phyloP scores from a whole-genome alignment of 2,329 filamentous ascomycete species.

The Aspergillus floridensis region DNA sequence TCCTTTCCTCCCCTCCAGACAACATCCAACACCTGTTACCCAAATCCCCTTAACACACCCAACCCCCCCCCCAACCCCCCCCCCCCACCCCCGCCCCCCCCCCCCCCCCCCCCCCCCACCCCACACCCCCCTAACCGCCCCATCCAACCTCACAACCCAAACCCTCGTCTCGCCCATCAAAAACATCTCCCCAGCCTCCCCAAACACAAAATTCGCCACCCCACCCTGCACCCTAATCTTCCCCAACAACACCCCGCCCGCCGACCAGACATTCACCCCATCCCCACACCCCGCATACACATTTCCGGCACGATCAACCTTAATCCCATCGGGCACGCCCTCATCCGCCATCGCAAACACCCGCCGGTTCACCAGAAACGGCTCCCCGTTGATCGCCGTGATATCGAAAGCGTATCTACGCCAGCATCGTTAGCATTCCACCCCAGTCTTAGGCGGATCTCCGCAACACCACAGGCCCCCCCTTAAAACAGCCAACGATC shows the following conservation, averaged over 20 bases:
- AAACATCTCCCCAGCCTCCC: constrained; percentile 33
- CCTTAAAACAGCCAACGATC: too few relatives aligned
- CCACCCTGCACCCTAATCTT: constrained; percentile 55
- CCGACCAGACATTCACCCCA: constrained; percentile 54
- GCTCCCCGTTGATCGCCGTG: constrained; percentile 29
- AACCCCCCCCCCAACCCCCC: too few relatives aligned
- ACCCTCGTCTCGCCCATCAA: constrained; percentile 48
- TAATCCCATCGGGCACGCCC: constrained; percentile 48
- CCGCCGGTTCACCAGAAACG: constrained; percentile 49
- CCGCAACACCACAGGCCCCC: too few relatives aligned
- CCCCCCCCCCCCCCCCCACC: too few relatives aligned
- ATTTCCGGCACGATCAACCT: constrained; percentile 53
- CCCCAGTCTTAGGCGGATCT: too few relatives aligned
- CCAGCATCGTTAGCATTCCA: neutral
- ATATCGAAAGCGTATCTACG: constrained; percentile 51
- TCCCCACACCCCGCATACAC: constrained; percentile 56
- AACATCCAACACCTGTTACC: too few relatives aligned
- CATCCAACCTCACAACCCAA: constrained; percentile 42
- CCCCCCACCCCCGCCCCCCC: too few relatives aligned
- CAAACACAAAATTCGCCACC: constrained; percentile 52
- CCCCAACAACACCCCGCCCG: constrained; percentile 49
- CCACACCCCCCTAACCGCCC: neutral
- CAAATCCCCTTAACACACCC: too few relatives aligned
- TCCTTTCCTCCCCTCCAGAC: too few relatives aligned
- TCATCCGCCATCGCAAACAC: constrained; percentile 51